phyloP scores from a whole-genome alignment of 2,329 filamentous ascomycete species.

The Ilyonectria destructans region DNA sequence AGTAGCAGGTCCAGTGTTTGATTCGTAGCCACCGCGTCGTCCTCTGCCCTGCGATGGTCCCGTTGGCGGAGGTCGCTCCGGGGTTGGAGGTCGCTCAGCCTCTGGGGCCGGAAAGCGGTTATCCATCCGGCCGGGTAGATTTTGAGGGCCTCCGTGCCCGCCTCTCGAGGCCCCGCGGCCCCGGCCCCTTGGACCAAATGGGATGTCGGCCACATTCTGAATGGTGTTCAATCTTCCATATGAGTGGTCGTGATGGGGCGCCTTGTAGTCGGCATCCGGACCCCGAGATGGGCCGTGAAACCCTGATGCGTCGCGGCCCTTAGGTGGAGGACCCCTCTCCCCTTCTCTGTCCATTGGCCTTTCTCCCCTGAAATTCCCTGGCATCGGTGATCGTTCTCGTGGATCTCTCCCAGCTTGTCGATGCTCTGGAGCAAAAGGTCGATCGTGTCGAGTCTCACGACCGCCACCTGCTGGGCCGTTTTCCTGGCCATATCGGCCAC shows the following conservation, averaged over 20 bases:
- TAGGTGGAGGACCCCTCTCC: slow-evolving; percentile 54
- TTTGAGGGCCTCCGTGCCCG: slow-evolving; percentile 53
- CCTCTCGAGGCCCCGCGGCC: slow-evolving; percentile 62
- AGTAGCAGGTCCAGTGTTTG: slow-evolving; percentile 51
- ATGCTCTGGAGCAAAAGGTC: slow-evolving; percentile 57
- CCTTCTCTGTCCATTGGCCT: slow-evolving; percentile 59
- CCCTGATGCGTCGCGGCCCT: slow-evolving; percentile 58
- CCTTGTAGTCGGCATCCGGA: slow-evolving; percentile 66
- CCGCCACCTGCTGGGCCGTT: slow-evolving; percentile 52
- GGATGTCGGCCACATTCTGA: slow-evolving; percentile 63
- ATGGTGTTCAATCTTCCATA: slow-evolving; percentile 75
- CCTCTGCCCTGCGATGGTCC: slow-evolving; percentile 67
- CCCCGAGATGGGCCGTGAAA: slow-evolving; percentile 59
- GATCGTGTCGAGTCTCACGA: slow-evolving; percentile 65
- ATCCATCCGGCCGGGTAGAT: slow-evolving; percentile 60
- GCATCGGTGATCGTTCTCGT: slow-evolving; percentile 53
- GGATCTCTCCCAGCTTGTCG: slow-evolving; percentile 51
- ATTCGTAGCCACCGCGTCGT: slow-evolving; percentile 63
- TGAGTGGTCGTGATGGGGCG: slow-evolving; percentile 72
- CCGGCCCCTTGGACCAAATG: slow-evolving; percentile 71
- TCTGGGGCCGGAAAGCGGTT: slow-evolving; percentile 60
- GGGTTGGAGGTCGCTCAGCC: slow-evolving; percentile 60
- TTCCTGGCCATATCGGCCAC: slow-evolving; percentile 53
- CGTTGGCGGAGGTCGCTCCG: slow-evolving; percentile 68
- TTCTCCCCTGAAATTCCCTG: slow-evolving; percentile 53